Conservation (phyloP, 768 basidiomycete species). For the Hygrophorus russula region DNA sequence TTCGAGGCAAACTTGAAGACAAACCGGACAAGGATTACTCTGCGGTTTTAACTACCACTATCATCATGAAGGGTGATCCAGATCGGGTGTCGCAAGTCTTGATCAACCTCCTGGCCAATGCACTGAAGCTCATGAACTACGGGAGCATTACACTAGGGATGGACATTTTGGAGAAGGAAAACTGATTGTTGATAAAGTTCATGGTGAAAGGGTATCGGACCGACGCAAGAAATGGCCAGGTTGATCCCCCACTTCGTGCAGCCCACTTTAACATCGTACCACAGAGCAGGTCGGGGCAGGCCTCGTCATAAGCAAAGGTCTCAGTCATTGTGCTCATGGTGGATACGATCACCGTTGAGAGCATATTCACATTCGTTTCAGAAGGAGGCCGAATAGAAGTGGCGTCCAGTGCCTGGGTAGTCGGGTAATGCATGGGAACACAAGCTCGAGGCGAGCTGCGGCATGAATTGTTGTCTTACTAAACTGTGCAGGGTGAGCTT, state of each 20-base stretch:
- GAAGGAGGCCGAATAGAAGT: slow-evolving; percentile 1
- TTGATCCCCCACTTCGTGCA: slow-evolving; percentile 5
- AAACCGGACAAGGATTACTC: slow-evolving; percentile 1
- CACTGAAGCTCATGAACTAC: slow-evolving; percentile 1
- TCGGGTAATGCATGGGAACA: slow-evolving; percentile 6
- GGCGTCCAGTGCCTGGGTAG: not conserved
- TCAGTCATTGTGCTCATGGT: slow-evolving; percentile 5
- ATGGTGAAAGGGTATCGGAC: slow-evolving; percentile 2
- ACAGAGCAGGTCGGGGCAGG: not conserved
- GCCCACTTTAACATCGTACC: slow-evolving; percentile 2
- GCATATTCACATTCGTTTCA: slow-evolving; percentile 1
- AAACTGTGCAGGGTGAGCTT: slow-evolving; percentile 4
- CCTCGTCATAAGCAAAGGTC: slow-evolving; percentile 5
- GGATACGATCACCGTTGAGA: slow-evolving; percentile 3
- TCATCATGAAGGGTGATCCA: slow-evolving; percentile 3
- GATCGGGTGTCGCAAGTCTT: slow-evolving; percentile 6
- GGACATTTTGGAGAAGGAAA: not conserved
- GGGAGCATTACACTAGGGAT: slow-evolving; percentile 3
- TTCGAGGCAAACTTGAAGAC: slow-evolving; percentile 5
- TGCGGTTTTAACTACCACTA: slow-evolving; percentile 2
- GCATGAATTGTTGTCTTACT: slow-evolving; percentile 4
- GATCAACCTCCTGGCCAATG: slow-evolving; percentile 5
- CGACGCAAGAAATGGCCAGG: slow-evolving; percentile 4
- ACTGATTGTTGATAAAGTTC: not conserved
- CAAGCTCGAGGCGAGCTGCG: slow-evolving; percentile 1